Evolutionary conservation across 179 eudicot species (phyloP).

Genomic region (Nepenthes alata): DNA sequence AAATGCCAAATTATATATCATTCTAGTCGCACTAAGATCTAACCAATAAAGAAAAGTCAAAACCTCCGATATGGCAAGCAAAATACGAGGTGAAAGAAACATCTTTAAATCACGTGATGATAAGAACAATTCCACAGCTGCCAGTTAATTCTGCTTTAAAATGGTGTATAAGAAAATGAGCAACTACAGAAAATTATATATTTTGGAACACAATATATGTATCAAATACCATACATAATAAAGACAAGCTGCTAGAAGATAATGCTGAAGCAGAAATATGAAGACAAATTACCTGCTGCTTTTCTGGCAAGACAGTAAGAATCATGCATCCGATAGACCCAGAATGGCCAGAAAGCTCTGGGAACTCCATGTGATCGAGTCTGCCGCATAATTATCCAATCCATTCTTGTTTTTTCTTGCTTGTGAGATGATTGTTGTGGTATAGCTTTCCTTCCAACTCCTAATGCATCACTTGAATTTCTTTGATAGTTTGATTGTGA

Average conservation of each 20-base stretch:
- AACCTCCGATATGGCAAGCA: too few species aligned
- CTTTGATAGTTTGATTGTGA: constrained; percentile 16
- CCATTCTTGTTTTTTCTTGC: constrained; percentile 19
- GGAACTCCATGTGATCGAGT: constrained; percentile 39
- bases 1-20: too few species aligned
- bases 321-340: constrained; percentile 89
- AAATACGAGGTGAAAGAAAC: too few species aligned
- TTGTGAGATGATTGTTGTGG: constrained; percentile 14
- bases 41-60: too few species aligned
- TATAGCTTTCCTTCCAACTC: constrained; percentile 15
- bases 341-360: constrained; percentile 79
- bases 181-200: too few species aligned
- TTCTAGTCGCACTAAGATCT: too few species aligned
- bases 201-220: too few species aligned
- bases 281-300: constrained; percentile 49
- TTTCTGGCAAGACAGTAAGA: constrained; percentile 68
- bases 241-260: not conserved
- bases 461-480: constrained; percentile 18
- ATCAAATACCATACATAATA: too few species aligned
- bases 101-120: too few species aligned
- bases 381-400: constrained; percentile 13
- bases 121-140: too few species aligned
- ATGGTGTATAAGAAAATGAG: too few species aligned
- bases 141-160: too few species aligned
- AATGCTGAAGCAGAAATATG: not conserved